Evolutionary conservation across 805 yeast genomes (phyloP), one percentile per base, ranked within the genome.

Genomic region (Metschnikowia colocasiae): DNA sequence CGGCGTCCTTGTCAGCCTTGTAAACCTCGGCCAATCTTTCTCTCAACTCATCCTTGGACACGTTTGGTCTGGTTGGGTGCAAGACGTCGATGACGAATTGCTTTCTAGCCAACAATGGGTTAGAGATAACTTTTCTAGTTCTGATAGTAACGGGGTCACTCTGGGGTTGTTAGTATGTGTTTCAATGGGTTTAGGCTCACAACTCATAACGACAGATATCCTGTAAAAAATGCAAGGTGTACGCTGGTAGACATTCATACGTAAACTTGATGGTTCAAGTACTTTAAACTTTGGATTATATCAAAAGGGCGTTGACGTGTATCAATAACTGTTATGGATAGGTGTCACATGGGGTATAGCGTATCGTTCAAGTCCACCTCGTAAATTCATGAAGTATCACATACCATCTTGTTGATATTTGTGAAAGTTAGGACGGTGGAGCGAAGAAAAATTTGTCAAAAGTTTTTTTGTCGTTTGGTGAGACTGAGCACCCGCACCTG

Each of bases 111-210:
- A 94, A 87, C 75, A 94, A 87, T 74, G 98, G 97, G 95, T 94
- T 94, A 79, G 96, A 79, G 79, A 92, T 87, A 81, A 92, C 97
- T 82, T 85, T 92, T 86, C 98, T 87, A 76, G 98, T 92, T 85
- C 98, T 92, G 83, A 94, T 87, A 72, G 99, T 94, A 80, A 94
- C 91, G 75, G 98, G 91, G 95, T 94, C 99, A 85, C 95, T 87
- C 96, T 87, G 65, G 46, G 8, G 34, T 31, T 37, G 59, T 59
- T 61, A 61, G 65, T 61, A 35, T 33, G 23, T 6, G 8, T 33
- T 33, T 33, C 2, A 20, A 20, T 3, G 18, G 13, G 5, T 3
- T 6, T 3, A n/a, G 3, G 2, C 9, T n/a, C 32, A 6, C 2
- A 13, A 29, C 16, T 6, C 8, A 10, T 3, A 25, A 25, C 10